phyloP scores from a whole-genome alignment of 2,329 filamentous ascomycete species.

The Aureobasidium sp. region DNA sequence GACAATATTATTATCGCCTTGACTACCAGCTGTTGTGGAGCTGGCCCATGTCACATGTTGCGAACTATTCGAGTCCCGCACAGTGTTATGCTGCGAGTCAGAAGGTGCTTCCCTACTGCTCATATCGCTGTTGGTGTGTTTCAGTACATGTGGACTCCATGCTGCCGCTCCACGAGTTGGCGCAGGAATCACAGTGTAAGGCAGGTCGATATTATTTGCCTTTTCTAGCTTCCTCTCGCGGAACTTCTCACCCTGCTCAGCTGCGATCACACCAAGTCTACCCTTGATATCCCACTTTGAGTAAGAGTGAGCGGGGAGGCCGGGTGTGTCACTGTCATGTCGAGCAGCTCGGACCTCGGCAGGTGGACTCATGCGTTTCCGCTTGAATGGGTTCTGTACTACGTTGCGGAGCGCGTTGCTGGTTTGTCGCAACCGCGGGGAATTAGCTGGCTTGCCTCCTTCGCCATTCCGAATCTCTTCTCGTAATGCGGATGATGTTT shows the following conservation, averaged over 20 bases:
- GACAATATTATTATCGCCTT: not conserved
- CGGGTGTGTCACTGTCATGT: slow-evolving; percentile 10
- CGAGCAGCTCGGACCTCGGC: slow-evolving; percentile 45
- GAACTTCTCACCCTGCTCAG: slow-evolving; percentile 39
- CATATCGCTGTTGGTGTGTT: not conserved
- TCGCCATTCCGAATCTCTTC: not conserved
- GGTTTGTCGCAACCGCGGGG: slow-evolving; percentile 9
- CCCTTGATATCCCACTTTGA: slow-evolving; percentile 36
- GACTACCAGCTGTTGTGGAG: slow-evolving; percentile 6
- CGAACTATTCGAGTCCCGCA: not conserved
- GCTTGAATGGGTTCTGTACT: slow-evolving; percentile 50
- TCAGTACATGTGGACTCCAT: slow-evolving; percentile 38
- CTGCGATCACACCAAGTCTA: slow-evolving; percentile 40
- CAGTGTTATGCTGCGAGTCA: not conserved
- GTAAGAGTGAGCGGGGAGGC: slow-evolving; percentile 34
- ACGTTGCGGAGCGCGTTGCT: slow-evolving; percentile 36
- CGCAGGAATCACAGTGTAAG: slow-evolving; percentile 54
- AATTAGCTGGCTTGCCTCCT: not conserved
- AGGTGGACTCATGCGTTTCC: slow-evolving; percentile 49
- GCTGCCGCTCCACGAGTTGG: slow-evolving; percentile 43
- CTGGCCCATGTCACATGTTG: slow-evolving; percentile 8
- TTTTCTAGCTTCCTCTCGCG: slow-evolving; percentile 29
- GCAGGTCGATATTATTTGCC: slow-evolving; percentile 34
- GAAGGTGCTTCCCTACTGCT: not conserved
- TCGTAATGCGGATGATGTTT: not conserved